Conservation (phyloP, 139 green algal genomes). For the Chlorella vulgaris region DNA sequence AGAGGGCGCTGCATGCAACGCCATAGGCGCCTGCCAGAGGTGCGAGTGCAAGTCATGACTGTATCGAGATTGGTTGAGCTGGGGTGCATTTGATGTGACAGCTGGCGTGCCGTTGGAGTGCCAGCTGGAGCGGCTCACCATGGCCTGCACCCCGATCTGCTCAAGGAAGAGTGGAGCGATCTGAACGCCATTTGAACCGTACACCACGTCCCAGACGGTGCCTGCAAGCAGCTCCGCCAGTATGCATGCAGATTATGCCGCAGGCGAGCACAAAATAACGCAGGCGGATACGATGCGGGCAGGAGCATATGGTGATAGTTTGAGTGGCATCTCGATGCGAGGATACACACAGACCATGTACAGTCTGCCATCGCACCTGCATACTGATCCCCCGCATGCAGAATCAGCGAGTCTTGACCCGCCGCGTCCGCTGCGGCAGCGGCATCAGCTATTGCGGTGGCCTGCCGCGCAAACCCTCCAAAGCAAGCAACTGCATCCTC, state of each 20-base stretch:
- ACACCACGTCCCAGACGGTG: constrained; percentile 6
- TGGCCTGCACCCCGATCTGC: constrained; percentile 17
- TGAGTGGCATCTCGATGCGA: background rate
- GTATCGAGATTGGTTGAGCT: no score
- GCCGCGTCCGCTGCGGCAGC: background rate
- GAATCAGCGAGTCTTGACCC: background rate
- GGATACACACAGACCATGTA: no score
- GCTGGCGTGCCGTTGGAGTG: no score
- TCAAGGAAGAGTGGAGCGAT: background rate
- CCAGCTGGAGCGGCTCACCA: constrained; percentile 1
- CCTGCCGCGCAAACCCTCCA: background rate
- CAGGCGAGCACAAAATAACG: no score
- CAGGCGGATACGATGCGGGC: no score
- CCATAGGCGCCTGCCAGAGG: no score
- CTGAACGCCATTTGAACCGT: background rate
- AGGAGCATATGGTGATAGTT: no score
- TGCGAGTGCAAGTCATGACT: no score
- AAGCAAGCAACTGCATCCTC: background rate
- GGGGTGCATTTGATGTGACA: no score
- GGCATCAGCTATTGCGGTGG: background rate
- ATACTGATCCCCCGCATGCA: background rate
- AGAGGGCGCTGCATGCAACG: no score
- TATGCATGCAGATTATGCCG: no score
- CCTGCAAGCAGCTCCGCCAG: background rate
- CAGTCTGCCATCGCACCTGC: background rate